These are phyloP conservation scores for Puccinia polysora DNA, from an alignment of 1,284 basidiomycete species.

Conservation along the genomic window DNA sequence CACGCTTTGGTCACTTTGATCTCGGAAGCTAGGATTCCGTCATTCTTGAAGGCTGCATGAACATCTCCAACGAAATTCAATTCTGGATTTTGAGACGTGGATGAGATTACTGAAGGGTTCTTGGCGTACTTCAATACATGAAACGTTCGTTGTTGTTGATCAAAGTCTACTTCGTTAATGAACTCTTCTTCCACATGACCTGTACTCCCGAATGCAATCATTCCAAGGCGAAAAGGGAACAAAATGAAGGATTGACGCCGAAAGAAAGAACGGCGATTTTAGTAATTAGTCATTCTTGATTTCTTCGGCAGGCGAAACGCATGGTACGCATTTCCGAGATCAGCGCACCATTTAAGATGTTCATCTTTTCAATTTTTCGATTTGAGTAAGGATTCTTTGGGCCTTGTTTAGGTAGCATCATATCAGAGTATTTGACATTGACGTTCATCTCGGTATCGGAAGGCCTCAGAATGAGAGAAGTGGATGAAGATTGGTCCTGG, in stretches of 20 bases:
- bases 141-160: constrained; percentile 87
- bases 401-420: constrained; percentile 78
- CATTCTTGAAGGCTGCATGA: constrained; percentile 67
- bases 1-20: constrained; percentile 62
- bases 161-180: constrained; percentile 90
- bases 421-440: constrained; percentile 85
- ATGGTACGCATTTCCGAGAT: neutral
- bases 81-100: constrained; percentile 55
- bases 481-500: constrained; percentile 18
- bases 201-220: constrained; percentile 52
- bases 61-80: constrained; percentile 72
- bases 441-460: constrained; percentile 98
- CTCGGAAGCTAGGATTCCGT: constrained; percentile 70
- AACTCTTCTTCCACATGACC: constrained; percentile 94
- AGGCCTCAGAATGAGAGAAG: constrained; percentile 66
- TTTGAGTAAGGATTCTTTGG: constrained; percentile 87
- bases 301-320: neutral
- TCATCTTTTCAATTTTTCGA: constrained; percentile 66
- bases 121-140: constrained; percentile 89
- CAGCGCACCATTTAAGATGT: constrained; percentile 60
- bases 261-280: no score
- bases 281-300: no score
- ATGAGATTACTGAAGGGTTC: constrained; percentile 68
- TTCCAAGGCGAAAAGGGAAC: no score
- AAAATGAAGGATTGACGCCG: no score